These are phyloP conservation scores for Xylaria venustula DNA, from an alignment of 495 filamentous ascomycete species.

Conservation along the genomic window DNA sequence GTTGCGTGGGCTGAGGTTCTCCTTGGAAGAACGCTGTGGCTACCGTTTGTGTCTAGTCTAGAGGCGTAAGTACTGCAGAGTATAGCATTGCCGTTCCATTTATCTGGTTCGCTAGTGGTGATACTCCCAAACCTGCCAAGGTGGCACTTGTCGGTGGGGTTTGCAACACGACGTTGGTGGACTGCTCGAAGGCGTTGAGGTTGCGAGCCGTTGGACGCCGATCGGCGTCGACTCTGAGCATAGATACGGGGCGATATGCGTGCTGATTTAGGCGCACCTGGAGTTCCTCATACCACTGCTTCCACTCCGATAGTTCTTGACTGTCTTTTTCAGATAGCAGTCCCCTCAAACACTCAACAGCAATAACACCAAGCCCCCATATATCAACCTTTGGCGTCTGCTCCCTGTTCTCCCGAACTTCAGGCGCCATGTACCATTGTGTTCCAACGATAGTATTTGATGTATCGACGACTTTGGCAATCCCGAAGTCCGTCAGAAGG, in stretches of 20 bases:
- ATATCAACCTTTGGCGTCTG: constrained; percentile 18
- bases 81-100: constrained; percentile 10
- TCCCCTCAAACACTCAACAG: constrained; percentile 17
- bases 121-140: constrained; percentile 15
- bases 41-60: constrained; percentile 15
- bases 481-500: constrained; percentile 21
- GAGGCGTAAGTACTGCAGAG: constrained; percentile 7
- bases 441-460: constrained; percentile 20
- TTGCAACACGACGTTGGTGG: constrained; percentile 5
- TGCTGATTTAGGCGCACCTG: constrained; percentile 9
- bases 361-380: constrained; percentile 12
- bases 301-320: constrained; percentile 2
- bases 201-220: constrained; percentile 20
- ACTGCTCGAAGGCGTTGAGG: constrained; percentile 12
- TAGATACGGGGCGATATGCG: constrained; percentile 1
- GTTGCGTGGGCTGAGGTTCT: constrained; percentile 14
- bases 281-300: constrained; percentile 15
- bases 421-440: constrained; percentile 13
- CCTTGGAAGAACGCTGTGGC: constrained; percentile 15
- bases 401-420: constrained; percentile 5
- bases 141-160: neutral
- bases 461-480: constrained; percentile 20
- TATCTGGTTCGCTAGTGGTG: constrained; percentile 2
- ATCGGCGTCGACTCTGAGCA: constrained; percentile 15
- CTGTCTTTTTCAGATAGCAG: neutral